These are phyloP conservation scores for Metarhizium brunneum DNA, from an alignment of 2,329 filamentous ascomycete species.

Conservation along the genomic window DNA sequence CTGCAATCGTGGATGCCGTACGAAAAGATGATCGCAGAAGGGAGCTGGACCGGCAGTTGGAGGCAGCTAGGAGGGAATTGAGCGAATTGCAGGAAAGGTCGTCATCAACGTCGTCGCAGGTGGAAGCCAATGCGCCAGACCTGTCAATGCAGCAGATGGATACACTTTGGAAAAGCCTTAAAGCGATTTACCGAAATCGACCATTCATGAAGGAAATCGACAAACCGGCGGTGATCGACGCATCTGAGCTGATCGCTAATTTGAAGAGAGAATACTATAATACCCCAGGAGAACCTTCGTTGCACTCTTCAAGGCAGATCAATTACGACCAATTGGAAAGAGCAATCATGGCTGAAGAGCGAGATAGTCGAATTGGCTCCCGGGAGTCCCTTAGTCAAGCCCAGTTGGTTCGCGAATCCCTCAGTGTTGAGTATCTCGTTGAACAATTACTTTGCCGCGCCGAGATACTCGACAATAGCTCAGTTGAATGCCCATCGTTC, in stretches of 20 bases:
- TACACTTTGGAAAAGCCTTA: conserved; percentile 20
- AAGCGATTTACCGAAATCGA: conserved; percentile 19
- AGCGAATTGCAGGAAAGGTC: conserved; percentile 26
- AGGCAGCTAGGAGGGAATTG: conserved; percentile 41
- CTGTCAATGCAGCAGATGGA: conserved; percentile 21
- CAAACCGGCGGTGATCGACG: conserved; percentile 17
- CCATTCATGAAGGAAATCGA: conserved; percentile 28
- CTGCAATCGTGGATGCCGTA: conserved; percentile 51
- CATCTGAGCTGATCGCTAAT: conserved; percentile 17
- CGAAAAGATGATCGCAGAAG: conserved; percentile 47
- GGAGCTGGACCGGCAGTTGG: conserved; percentile 53
- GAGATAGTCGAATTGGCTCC: conserved; percentile 8
- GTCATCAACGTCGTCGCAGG: conserved; percentile 4
- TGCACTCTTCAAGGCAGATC: conserved; percentile 13
- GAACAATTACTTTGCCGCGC: conserved; percentile 20
- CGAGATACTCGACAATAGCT: conserved; percentile 12
- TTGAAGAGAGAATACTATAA: conserved; percentile 21
- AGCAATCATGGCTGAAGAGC: conserved; percentile 19
- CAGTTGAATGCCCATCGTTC: conserved; percentile 16
- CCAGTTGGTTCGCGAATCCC: conserved; percentile 19
- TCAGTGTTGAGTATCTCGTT: conserved; percentile 18
- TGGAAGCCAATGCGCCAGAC: conserved; percentile 6
- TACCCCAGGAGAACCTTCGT: conserved; percentile 12
- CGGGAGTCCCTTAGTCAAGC: conserved; percentile 14
- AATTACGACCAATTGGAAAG: conserved; percentile 22